Evolutionary conservation across 768 basidiomycete genomes (phyloP), one percentile per base, ranked within the genome.

Genomic region (Tephrocybe sp.): DNA sequence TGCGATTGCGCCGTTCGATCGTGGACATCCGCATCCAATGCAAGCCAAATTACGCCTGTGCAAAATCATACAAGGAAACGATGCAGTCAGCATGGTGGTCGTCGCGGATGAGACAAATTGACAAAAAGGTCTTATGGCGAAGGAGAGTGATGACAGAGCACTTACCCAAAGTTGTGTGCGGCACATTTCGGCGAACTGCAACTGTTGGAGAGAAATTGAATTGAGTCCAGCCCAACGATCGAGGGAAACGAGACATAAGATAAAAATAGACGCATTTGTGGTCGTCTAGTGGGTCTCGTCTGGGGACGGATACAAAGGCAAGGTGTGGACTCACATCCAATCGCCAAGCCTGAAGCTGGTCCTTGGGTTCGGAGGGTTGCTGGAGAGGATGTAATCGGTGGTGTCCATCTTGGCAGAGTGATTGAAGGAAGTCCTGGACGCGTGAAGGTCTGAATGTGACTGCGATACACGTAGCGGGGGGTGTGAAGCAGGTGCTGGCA

Each of bases 81-180:
- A 64, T 38, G 76, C 67, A 38, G 75, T 77, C 56, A 81, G 73
- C 65, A 76, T 71, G 53, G 53, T 47, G 53, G 47, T 27, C 24
- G 47, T 44, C 22, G 44, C 34, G 42, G 48, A 41, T 54, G 52
- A 55, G 44, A 59, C 52, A 54, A 28, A n/a, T 18, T 46, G 37
- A 34, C 28, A 36, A 21, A 43, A 35, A 28, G 24, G 51, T 47
- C 53, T 58, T 59, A 56, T 46, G 50, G 31, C 44, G 51, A 54
- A 35, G n/a, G n/a, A n/a, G n/a, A n/a, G n/a, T n/a, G 47, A 19
- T 47, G 51, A 56, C 56, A 52, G 60, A 55, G 55, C 48, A 80
- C 86, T 74, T 65, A 89, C 88, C 86, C 86, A 74, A 91, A 92
- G 70, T 92, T 92, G 65, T 90, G 87, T 12, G 87, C 88, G 59